A percentile compares a stretch with the other conserved stretches of the same genome.
These are phyloP conservation scores for Beauveria scarabaeidicola DNA, from an alignment of 2,329 filamentous ascomycete species.

Conservation along the genomic window DNA sequence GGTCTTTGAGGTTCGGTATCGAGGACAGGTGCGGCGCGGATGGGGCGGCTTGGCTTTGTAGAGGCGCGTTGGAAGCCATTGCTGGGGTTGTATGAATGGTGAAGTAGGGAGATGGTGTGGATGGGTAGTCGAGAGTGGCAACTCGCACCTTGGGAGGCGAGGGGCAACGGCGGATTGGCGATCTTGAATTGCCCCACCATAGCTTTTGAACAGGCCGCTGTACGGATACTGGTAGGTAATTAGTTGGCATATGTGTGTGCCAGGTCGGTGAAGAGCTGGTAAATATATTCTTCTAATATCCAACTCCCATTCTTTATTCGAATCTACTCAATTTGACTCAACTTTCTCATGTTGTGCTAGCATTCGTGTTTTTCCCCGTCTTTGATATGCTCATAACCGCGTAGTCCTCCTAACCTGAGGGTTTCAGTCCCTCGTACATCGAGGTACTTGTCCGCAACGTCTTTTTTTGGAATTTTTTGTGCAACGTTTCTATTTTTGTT, in stretches of 20 bases:
- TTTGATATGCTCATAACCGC: no score
- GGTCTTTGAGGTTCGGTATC: conserved; percentile 36
- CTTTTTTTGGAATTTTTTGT: no score
- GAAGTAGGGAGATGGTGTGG: neutral
- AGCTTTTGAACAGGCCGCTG: neutral
- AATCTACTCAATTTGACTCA: no score
- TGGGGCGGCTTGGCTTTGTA: conserved; percentile 10
- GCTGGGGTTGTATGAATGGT: neutral
- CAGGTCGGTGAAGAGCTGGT: neutral
- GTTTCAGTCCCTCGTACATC: no score
- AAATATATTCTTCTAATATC: no score
- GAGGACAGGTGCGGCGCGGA: conserved; percentile 9
- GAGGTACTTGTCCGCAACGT: no score
- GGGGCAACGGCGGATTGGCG: neutral
- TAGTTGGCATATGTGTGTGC: neutral
- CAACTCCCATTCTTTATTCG: no score
- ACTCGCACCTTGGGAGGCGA: conserved; percentile 6
- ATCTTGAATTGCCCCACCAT: conserved; percentile 8
- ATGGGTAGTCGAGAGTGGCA: neutral
- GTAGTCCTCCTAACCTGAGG: no score
- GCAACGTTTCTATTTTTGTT: no score
- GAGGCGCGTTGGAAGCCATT: neutral
- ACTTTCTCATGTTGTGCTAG: no score
- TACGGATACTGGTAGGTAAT: no score
- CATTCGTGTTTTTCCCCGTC: no score